Base-by-base conservation (phyloP, 2,329 filamentous ascomycete species). In the Sordariomycetes sp. region DNA sequence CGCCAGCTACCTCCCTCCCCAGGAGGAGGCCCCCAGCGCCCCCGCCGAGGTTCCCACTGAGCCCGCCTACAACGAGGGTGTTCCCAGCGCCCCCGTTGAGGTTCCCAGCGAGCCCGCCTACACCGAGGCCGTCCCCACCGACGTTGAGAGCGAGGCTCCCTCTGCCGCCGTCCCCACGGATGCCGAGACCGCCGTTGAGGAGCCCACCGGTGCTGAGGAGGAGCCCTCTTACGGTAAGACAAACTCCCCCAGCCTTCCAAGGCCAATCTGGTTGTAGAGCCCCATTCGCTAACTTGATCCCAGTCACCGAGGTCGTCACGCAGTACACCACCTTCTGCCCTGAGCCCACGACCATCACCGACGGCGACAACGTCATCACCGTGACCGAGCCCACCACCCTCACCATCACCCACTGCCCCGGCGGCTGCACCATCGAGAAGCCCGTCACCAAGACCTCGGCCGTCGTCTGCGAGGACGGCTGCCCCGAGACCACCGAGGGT, bases 311-410 rank as follows among this genome's bases (percentile, higher is more conserved):
- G 76, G 74, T 82, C 62, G 79, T 89, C 62, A 83, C 81, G 59
- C 71, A 74, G 59, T 81, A 81, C 75, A 83, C 79, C 72, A 90
- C 86, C 68, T 88, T 78, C 81, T 90, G 87, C 82, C 85, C 86
- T 24, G 75, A 67, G 63, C 70, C 86, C 62, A 89, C 86, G 64
- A 70, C 75, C 64, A 72, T 89, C 71, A 80, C 78, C 66, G 76
- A 86, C 74, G 79, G 77, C 68, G 75, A 72, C 72, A 75, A 78
- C 69, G 87, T 84, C 72, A 87, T 86, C 78, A 85, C 79, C 65
- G 75, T 89, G 72, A 83, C 83, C 62, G 74, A 78, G 73, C 72
- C 84, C 68, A 85, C 82, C 69, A 85, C 82, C 69, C 71, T 87
- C 70, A 87, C 84, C 74, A 80, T 87, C 77, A 81, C 81, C 65